These are phyloP conservation scores for Nigrospora osmanthi DNA, from an alignment of 2,329 filamentous ascomycete species.

Conservation along the genomic window DNA sequence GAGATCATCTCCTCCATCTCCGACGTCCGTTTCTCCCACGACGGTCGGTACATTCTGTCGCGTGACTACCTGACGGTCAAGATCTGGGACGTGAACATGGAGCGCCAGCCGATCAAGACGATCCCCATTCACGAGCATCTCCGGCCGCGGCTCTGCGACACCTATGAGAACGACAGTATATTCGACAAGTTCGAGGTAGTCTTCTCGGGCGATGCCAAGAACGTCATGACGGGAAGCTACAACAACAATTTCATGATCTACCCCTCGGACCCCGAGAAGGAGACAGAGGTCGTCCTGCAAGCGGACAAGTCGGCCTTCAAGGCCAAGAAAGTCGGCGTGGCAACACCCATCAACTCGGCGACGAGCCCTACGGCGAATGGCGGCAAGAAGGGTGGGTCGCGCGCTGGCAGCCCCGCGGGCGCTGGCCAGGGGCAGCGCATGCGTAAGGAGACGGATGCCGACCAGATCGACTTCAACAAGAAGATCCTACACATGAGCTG, in stretches of 20 bases:
- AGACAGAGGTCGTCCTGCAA: constrained; percentile 94
- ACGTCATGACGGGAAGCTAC: constrained; percentile 99
- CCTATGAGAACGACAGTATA: constrained; percentile 98
- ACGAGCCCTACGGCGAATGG: constrained; percentile 66
- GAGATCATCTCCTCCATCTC: constrained; percentile 99
- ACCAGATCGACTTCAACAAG: constrained; percentile 99
- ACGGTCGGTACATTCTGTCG: constrained; percentile 94
- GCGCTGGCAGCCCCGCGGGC: constrained; percentile 78
- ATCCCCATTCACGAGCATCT: constrained; percentile 98
- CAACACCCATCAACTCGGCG: constrained; percentile 86
- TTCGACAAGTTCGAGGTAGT: constrained; percentile 99
- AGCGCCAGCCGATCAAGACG: constrained; percentile 92
- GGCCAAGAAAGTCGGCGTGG: constrained; percentile 98
- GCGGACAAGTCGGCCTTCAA: constrained; percentile 99
- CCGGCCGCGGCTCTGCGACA: constrained; percentile 88
- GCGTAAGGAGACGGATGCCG: constrained; percentile 97
- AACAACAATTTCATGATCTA: constrained; percentile 99
- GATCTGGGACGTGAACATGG: constrained; percentile 99
- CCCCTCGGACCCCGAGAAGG: constrained; percentile 89
- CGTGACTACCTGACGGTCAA: constrained; percentile 98
- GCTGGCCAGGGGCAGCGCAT: constrained; percentile 81
- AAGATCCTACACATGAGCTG: constrained; percentile 99
- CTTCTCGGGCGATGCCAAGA: constrained; percentile 96
- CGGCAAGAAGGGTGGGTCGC: constrained; percentile 79
- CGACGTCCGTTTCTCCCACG: constrained; percentile 93